phyloP scores from a whole-genome alignment of 1,284 basidiomycete species.

The Boletus albobrunnescens region DNA sequence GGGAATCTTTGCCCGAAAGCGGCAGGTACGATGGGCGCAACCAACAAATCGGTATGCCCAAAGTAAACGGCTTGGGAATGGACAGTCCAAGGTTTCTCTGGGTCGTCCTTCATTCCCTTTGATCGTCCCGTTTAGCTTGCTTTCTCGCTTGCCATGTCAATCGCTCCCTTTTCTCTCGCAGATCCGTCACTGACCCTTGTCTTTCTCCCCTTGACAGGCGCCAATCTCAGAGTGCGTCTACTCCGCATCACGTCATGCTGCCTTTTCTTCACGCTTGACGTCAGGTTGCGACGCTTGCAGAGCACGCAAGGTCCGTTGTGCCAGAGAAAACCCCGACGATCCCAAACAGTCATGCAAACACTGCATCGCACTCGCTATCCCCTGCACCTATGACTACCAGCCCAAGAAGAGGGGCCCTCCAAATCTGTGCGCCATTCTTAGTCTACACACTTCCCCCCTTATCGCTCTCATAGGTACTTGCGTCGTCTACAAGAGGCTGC shows the following conservation, averaged over 20 bases:
- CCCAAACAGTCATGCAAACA: constrained; percentile 76
- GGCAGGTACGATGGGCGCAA: not conserved
- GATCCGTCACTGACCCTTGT: constrained; percentile 21
- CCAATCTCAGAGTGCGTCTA: constrained; percentile 68
- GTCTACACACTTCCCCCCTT: not conserved
- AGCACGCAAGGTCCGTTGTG: constrained; percentile 78
- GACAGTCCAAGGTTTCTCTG: constrained; percentile 11
- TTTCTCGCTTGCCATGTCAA: constrained; percentile 25
- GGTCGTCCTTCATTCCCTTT: constrained; percentile 3
- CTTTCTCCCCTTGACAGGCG: constrained; percentile 47
- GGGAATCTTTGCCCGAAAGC: not conserved
- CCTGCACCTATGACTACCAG: constrained; percentile 87
- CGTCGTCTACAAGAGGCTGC: constrained; percentile 75
- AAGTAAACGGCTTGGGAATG: too few species aligned
- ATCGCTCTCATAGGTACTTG: constrained; percentile 51
- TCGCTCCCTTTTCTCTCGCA: constrained; percentile 16
- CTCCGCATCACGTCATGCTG: constrained; percentile 13
- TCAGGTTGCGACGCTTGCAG: constrained; percentile 80
- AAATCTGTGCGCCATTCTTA: constrained; percentile 61
- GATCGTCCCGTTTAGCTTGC: not conserved
- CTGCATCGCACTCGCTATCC: constrained; percentile 75
- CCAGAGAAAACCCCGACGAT: constrained; percentile 65
- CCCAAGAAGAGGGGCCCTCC: constrained; percentile 89
- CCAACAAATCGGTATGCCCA: too few species aligned
- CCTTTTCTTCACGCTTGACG: constrained; percentile 14